A percentile compares a stretch with the other conserved stretches of the same genome.
Conservation (phyloP, 2,329 filamentous ascomycete species). For the Aspergillus sp. region DNA sequence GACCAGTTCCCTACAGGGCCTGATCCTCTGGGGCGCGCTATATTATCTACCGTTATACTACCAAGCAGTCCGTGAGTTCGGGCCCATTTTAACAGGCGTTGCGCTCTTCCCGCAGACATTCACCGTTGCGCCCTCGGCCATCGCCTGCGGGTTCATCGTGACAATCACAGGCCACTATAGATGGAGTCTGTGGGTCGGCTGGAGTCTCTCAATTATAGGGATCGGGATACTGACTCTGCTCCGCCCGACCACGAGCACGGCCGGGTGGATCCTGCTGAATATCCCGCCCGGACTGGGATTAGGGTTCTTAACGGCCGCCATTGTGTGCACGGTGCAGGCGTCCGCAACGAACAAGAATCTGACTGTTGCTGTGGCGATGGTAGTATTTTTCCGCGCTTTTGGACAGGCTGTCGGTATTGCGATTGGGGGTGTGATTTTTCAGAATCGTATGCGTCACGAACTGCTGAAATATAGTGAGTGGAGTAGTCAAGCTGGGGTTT, state of each 20-base stretch:
- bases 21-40: constrained; percentile 16
- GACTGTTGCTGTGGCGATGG: constrained; percentile 7
- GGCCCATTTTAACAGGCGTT: constrained; percentile 34
- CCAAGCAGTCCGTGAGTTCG: constrained; percentile 39
- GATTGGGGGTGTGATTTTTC: constrained; percentile 8
- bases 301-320: constrained; percentile 26
- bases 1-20: constrained; percentile 15
- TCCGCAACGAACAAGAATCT: constrained; percentile 9
- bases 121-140: constrained; percentile 25
- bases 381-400: constrained; percentile 10
- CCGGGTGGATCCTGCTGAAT: constrained; percentile 31
- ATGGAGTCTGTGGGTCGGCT: constrained; percentile 28
- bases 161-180: constrained; percentile 35
- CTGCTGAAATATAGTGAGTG: not conserved
- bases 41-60: constrained; percentile 49
- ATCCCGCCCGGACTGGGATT: constrained; percentile 25
- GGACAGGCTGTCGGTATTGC: constrained; percentile 11
- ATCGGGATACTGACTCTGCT: constrained; percentile 31
- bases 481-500: not conserved
- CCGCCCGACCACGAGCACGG: constrained; percentile 22
- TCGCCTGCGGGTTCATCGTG: constrained; percentile 32
- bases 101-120: constrained; percentile 30
- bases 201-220: constrained; percentile 25
- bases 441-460: constrained; percentile 7
- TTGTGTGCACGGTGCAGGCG: constrained; percentile 33